Base-by-base conservation (phyloP, 2,329 filamentous ascomycete genomes). In the Fusarium bactridioides region DNA sequence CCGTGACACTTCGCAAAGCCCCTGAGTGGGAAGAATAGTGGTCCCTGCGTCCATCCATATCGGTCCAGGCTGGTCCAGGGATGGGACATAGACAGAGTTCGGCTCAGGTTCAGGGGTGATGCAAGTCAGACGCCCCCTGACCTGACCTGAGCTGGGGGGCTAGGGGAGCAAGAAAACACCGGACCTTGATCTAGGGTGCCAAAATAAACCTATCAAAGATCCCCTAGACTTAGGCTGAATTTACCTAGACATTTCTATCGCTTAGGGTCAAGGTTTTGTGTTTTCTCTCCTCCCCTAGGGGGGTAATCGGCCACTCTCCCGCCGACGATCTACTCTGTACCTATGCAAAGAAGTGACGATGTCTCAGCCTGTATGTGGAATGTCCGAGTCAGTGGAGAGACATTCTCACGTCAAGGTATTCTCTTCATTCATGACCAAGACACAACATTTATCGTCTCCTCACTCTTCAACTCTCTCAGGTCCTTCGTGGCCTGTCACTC, bases 121-220 rank as follows among this genome's bases (percentile, higher is more conserved):
- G 66, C 74, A 75, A 76, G 73, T 67, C 71, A 76, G 71, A 73
- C 70, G 61, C 64, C 74, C 73, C 63, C 54, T 63, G 53, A 61
- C 18, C 23, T 4, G 31, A 33, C 3, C 31, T 16, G 31, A 33
- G 13, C 31, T 33, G 31, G 13, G 23, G 23, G 23, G 23, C 23
- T 25, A 25, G 23, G 23, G 23, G 23, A 25, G 23, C 4, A 25
- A 25, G 23, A 5, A 25, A 25, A 25, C 23, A 25, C 23, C 4
- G 23, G 23, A 25, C 23, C 23, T 25, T n/a, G n/a, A n/a, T n/a
- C n/a, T n/a, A n/a, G n/a, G n/a, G n/a, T n/a, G n/a, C n/a, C n/a
- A n/a, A n/a, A n/a, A n/a, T n/a, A n/a, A n/a, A n/a, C n/a, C n/a
- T n/a, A n/a, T n/a, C n/a, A n/a, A n/a, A n/a, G n/a, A n/a, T n/a